Evolutionary conservation across 1,284 basidiomycete species (phyloP), one percentile per base, ranked within the genome.

Genomic region (Fereydounia khargensis): DNA sequence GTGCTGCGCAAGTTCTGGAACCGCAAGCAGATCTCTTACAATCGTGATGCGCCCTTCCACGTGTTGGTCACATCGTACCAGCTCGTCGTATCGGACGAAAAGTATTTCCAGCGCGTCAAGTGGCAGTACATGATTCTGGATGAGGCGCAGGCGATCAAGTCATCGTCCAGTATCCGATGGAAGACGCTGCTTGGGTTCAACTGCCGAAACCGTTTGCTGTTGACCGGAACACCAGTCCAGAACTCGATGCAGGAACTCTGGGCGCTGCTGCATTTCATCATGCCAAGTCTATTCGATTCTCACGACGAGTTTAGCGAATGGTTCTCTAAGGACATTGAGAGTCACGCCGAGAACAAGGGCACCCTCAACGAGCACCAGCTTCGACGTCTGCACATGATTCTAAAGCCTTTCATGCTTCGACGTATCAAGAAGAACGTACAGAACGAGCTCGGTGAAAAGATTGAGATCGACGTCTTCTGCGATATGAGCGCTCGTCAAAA

Each of bases 231-330:
- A 25, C 95, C 95, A 0, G 96, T 99, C 57, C 95, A 99, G 77
- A 99, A 99, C 78, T 95, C 91, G 33, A 98, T 99, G 95, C 94
- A 98, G 82, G 95, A 99, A 78, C 81, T 99, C n/a, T 99, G 95
- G 95, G 95, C 95, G 2, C 81, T 99, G 48, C 81, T 99, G 38
- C 95, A 99, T 77, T 99, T 99, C 79, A 98, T 99, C 80, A 99
- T 99, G 95, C 95, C 95, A 1, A 92, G 88, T 73, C 80, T 99
- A 42, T 99, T 99, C 78, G 95, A 98, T 77, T 97, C 92, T 25
- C 94, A 98, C 73, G 92, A 98, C 73, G 95, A 99, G 79, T 99
- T 99, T 80, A 91, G 89, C 75, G 95, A 98, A 77, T 99, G 95
- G 95, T 99, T 99, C 79, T 96, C 94, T 19, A 97, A 97, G 77